Evolutionary conservation across 352 stramenopile genomes (phyloP).

Genomic region (Phytophthora litchii): DNA sequence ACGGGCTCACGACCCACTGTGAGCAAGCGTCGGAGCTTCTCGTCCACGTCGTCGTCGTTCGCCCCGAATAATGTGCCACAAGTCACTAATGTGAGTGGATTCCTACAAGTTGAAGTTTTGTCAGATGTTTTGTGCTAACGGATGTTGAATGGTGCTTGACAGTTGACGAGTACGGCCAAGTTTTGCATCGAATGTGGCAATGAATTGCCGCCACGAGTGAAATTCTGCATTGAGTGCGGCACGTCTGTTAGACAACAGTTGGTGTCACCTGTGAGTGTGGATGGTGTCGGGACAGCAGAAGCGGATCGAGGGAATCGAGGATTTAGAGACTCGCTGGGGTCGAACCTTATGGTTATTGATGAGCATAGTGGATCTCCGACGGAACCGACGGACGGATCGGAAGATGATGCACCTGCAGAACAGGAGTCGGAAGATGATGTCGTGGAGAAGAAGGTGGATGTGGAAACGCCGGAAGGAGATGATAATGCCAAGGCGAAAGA

Average conservation of each 20-base stretch:
- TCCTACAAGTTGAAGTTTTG: constrained; percentile 27
- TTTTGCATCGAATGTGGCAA: constrained; percentile 89
- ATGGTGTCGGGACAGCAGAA: constrained; percentile 29
- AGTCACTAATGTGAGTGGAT: constrained; percentile 52
- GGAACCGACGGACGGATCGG: constrained; percentile 58
- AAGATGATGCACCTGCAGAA: constrained; percentile 53
- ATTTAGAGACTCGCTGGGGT: constrained; percentile 49
- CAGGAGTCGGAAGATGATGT: constrained; percentile 48
- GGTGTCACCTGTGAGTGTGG: constrained; percentile 52
- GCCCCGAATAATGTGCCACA: constrained; percentile 39
- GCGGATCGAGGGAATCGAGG: constrained; percentile 42
- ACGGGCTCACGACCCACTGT: constrained; percentile 48
- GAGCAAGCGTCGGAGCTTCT: constrained; percentile 74
- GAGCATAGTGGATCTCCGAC: constrained; percentile 68
- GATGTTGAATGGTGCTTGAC: constrained; percentile 17
- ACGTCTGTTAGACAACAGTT: constrained; percentile 64
- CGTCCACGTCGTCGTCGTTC: constrained; percentile 37
- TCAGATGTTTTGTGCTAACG: constrained; percentile 21
- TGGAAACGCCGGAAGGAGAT: constrained; percentile 32
- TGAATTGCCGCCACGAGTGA: constrained; percentile 74
- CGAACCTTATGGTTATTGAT: constrained; percentile 71
- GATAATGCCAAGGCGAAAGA: constrained; percentile 40
- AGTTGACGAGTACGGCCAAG: constrained; percentile 73
- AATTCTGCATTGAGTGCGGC: constrained; percentile 89
- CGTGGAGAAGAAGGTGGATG: constrained; percentile 32